Base-by-base conservation (phyloP, 2,329 filamentous ascomycete species). In the Cladosporium colombiae region DNA sequence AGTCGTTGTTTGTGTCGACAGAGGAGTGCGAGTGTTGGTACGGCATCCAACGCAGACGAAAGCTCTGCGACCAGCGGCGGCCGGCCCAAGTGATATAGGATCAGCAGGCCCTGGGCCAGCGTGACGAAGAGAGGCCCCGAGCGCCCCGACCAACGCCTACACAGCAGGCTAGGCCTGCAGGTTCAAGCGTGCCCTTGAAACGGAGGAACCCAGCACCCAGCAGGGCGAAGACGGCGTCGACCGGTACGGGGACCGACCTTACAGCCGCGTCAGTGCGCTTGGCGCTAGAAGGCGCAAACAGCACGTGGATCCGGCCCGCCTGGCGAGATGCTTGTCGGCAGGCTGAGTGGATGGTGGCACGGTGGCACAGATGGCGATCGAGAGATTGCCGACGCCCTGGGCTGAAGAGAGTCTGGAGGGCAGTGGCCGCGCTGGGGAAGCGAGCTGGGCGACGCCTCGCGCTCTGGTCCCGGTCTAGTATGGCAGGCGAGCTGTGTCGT, bases 371-470 rank as follows among this genome's bases (percentile, higher is more conserved):
- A 57, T 57, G 55, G 59, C 35, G 61, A 63, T 63, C 61, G 61
- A 63, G 61, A 63, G 61, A 63, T 63, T 63, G 61, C 61, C 61
- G 61, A 56, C 50, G 50, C 61, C 61, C n/a, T 63, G 61, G 23
- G 61, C 61, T 63, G 61, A 63, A 63, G 61, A 63, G 25, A 31
- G 50, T 46, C 60, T 62, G 46, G 60, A 55, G 49, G 46, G 25
- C 11, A 11, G 29, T 16, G 16, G 29, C 49, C 21, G 35, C 44
- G 27, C 61, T 37, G 50, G 49, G 33, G 50, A 44, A 63, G 61
- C 50, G 61, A 63, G 35, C 35, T 46, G 61, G 61, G 61, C 61
- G 50, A 56, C 61, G 61, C 61, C 61, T 63, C 61, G 23, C 50
- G 35, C 10, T n/a, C 7, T 7, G 21, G 8, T 46, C 21, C 40